phyloP scores from a whole-genome alignment of 2,329 filamentous ascomycete genomes.

The Alternaria infectoria region DNA sequence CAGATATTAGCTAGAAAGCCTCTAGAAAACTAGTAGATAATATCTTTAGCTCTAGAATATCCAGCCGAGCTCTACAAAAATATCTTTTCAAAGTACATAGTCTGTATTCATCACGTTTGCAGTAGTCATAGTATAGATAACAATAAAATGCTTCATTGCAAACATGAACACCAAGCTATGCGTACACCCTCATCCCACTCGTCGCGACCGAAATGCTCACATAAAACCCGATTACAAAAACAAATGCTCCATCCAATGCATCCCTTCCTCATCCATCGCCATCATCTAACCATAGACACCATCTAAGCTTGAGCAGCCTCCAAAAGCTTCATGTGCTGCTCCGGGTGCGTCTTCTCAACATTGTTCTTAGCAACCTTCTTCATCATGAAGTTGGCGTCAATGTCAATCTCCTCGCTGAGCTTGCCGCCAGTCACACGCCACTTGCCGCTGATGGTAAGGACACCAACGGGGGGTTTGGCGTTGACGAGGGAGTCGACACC shows the following conservation, averaged over 20 bases:
- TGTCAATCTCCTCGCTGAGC: constrained; percentile 49
- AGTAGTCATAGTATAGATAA: background rate
- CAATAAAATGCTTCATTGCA: background rate
- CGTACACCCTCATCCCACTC: background rate
- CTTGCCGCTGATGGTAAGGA: constrained; percentile 47
- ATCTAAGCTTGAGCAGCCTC: constrained; percentile 36
- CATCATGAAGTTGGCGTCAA: constrained; percentile 52
- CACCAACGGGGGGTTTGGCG: constrained; percentile 48
- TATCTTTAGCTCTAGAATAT: too few species aligned
- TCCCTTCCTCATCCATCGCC: background rate
- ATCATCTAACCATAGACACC: background rate
- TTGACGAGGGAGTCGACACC: constrained; percentile 49
- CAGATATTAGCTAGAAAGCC: too few species aligned
- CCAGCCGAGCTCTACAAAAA: too few species aligned
- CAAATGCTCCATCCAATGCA: background rate
- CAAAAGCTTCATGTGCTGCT: constrained; percentile 46
- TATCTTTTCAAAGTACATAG: too few species aligned
- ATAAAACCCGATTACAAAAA: background rate
- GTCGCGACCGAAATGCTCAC: background rate
- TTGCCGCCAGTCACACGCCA: constrained; percentile 44
- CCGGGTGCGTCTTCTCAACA: constrained; percentile 50
- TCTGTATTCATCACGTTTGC: too few species aligned
- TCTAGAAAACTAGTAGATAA: too few species aligned
- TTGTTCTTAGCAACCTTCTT: constrained; percentile 52
- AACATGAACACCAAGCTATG: background rate